phyloP scores from a whole-genome alignment of 164 flowering plant genomes.

The Pachysandra terminalis region DNA sequence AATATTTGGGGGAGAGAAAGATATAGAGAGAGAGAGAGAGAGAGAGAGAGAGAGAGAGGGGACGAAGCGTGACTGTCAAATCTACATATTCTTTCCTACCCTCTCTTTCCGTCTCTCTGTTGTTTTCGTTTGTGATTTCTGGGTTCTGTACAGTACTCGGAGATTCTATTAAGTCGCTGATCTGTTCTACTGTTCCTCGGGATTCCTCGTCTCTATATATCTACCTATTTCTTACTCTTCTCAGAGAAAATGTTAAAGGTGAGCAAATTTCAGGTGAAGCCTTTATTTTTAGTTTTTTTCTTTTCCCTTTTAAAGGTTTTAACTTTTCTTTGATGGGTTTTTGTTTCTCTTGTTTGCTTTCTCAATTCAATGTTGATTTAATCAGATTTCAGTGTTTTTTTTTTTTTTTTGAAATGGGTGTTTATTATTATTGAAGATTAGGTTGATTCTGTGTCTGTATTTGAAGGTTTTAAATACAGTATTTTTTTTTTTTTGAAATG shows the following conservation, averaged over 20 bases:
- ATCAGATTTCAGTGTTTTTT: not conserved
- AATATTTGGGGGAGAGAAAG: no score
- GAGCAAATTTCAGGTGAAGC: conserved; percentile 1
- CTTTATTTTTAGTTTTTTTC: not conserved
- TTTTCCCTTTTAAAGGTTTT: not conserved
- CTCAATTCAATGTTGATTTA: not conserved
- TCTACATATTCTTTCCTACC: not conserved
- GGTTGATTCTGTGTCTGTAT: no score
- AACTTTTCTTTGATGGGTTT: not conserved
- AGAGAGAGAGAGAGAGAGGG: not conserved
- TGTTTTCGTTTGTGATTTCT: conserved; percentile 7
- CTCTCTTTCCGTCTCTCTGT: not conserved
- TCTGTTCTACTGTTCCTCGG: conserved; percentile 22
- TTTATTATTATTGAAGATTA: not conserved
- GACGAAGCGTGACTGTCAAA: conserved; percentile 9
- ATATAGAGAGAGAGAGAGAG: not conserved
- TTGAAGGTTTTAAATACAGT: no score
- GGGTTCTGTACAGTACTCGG: conserved; percentile 6
- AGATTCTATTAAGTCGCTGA: conserved; percentile 33
- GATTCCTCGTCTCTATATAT: conserved; percentile 22
- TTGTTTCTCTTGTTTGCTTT: not conserved
- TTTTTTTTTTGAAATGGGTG: conserved; percentile 6
- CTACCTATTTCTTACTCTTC: conserved; percentile 1
- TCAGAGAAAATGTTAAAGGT: conserved; percentile 50
- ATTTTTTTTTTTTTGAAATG: no score